A percentile compares a stretch with the other conserved stretches of the same genome.
Evolutionary conservation across 768 basidiomycete genomes (phyloP).

Genomic region (Phlebiopsis gigantea): DNA sequence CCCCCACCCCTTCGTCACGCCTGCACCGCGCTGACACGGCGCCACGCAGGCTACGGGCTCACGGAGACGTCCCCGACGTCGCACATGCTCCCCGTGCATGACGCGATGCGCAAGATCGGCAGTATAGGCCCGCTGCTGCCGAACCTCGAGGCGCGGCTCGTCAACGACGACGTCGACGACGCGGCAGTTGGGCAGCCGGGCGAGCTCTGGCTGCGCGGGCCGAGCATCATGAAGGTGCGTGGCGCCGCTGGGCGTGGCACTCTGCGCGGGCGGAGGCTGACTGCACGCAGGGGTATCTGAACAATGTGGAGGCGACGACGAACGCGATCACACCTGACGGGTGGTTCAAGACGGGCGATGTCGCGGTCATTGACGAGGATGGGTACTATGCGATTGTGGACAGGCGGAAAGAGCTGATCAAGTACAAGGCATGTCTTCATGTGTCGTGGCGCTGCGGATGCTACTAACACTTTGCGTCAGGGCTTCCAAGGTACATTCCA

Average conservation of each 20-base stretch:
- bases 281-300: slow-evolving; percentile 61
- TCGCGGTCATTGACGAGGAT: slow-evolving; percentile 58
- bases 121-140: slow-evolving; percentile 68
- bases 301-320: slow-evolving; percentile 64
- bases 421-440: slow-evolving; percentile 54
- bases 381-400: slow-evolving; percentile 77
- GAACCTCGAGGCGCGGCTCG: slow-evolving; percentile 69
- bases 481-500: slow-evolving; percentile 64
- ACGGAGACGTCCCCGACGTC: slow-evolving; percentile 80
- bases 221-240: slow-evolving; percentile 71
- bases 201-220: slow-evolving; percentile 80
- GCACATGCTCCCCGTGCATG: slow-evolving; percentile 44
- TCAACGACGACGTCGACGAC: slow-evolving; percentile 56
- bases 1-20: background rate
- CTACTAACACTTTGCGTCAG: slow-evolving; percentile 33
- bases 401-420: slow-evolving; percentile 69
- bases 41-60: slow-evolving; percentile 62
- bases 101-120: slow-evolving; percentile 48
- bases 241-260: too few relatives aligned
- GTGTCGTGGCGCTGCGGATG: too few relatives aligned
- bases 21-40: background rate
- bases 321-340: slow-evolving; percentile 64
- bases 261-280: background rate
- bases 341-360: slow-evolving; percentile 91
- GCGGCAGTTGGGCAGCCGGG: slow-evolving; percentile 54